Conservation (phyloP, 1,284 basidiomycete species). For the Stygiomarasmius scandens region DNA sequence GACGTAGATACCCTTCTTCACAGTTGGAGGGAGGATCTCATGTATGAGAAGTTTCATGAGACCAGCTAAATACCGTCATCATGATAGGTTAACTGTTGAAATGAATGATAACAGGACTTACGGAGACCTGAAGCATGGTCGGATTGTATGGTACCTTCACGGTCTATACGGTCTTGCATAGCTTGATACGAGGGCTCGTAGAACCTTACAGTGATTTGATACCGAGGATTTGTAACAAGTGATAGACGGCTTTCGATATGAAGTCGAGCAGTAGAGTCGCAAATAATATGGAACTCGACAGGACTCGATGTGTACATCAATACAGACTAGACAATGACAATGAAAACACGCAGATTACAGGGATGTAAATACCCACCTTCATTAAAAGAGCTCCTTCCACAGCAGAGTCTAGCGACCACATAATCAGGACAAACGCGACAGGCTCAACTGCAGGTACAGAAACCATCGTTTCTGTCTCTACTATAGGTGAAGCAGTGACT, state of each 20-base stretch:
- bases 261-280: conserved; percentile 41
- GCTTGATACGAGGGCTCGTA: conserved; percentile 40
- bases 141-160: conserved; percentile 47
- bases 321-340: conserved; percentile 39
- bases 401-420: conserved; percentile 47
- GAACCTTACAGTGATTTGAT: conserved; percentile 41
- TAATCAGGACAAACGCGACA: conserved; percentile 46
- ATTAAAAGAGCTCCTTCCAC: conserved; percentile 46
- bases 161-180: conserved; percentile 45
- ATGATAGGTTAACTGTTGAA: neutral
- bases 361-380: conserved; percentile 35
- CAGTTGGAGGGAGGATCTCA: conserved; percentile 40
- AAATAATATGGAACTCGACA: conserved; percentile 50
- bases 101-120: conserved; percentile 29
- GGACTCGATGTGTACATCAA: conserved; percentile 47
- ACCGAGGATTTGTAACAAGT: conserved; percentile 38
- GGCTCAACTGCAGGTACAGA: conserved; percentile 24
- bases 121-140: conserved; percentile 50
- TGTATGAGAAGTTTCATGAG: conserved; percentile 52
- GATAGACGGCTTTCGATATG: conserved; percentile 38
- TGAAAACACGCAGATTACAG: conserved; percentile 2
- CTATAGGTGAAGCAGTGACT: neutral
- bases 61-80: conserved; percentile 31
- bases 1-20: conserved; percentile 47
- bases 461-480: neutral